Evolutionary conservation across 2,329 filamentous ascomycete species (phyloP).

Genomic region (Sporothrix brunneoviolacea): DNA sequence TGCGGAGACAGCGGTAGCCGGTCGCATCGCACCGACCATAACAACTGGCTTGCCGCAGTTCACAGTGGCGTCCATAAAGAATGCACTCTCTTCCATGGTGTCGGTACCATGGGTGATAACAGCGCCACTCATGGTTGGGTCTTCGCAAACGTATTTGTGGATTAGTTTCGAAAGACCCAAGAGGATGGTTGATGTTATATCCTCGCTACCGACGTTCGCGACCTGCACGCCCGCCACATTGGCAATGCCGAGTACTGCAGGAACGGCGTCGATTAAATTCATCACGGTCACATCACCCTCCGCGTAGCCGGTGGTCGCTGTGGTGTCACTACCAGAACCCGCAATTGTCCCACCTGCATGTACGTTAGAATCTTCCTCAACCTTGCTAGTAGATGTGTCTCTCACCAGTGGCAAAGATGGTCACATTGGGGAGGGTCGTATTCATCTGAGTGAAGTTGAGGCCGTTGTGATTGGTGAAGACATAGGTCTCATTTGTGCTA

Average conservation of each 20-base stretch:
- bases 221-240: constrained; percentile 49
- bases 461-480: background rate
- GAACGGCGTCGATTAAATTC: constrained; percentile 47
- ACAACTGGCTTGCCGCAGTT: constrained; percentile 53
- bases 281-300: constrained; percentile 41
- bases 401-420: constrained; percentile 42
- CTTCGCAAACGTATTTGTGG: constrained; percentile 37
- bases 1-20: constrained; percentile 54
- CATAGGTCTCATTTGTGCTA: too few relatives aligned
- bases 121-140: constrained; percentile 38
- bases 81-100: constrained; percentile 56
- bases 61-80: constrained; percentile 54
- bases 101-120: constrained; percentile 62
- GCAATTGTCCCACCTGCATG: constrained; percentile 55
- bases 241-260: constrained; percentile 46
- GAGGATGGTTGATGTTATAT: constrained; percentile 43
- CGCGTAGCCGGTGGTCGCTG: constrained; percentile 37
- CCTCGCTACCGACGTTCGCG: constrained; percentile 40
- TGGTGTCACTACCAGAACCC: constrained; percentile 37
- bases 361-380: too few relatives aligned
- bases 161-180: constrained; percentile 42
- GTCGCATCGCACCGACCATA: constrained; percentile 56
- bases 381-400: too few relatives aligned
- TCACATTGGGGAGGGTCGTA: constrained; percentile 43
- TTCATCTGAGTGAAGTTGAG: constrained; percentile 2